Conservation (phyloP, 768 basidiomycete species). For the Pleurotus cornucopiae region DNA sequence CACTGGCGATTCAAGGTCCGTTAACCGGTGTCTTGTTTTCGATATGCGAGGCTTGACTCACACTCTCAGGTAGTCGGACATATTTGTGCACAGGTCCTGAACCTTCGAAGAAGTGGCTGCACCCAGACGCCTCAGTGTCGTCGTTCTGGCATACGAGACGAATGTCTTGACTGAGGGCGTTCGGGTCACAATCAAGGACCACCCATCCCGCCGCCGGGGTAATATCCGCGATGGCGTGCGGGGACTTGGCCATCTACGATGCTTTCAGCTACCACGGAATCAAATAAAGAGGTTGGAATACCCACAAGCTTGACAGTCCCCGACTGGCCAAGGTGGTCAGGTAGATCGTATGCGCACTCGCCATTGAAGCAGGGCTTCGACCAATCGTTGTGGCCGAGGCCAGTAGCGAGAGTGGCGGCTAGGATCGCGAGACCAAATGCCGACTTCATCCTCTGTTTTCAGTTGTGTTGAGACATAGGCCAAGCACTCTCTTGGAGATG, state of each 20-base stretch:
- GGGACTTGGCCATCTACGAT: background rate
- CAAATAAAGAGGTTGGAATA: background rate
- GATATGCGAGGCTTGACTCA: conserved; percentile 20
- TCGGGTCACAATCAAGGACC: conserved; percentile 1
- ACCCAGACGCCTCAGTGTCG: conserved; percentile 23
- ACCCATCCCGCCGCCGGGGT: conserved; percentile 6
- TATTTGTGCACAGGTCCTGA: conserved; percentile 42
- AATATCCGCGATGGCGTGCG: conserved; percentile 3
- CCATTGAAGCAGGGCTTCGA: conserved; percentile 19
- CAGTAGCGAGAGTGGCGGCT: conserved; percentile 1
- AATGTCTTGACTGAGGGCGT: conserved; percentile 5
- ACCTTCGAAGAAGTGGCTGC: conserved; percentile 34
- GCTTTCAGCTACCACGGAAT: background rate
- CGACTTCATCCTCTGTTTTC: conserved; percentile 4
- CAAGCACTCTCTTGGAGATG: too few species aligned
- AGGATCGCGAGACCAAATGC: conserved; percentile 1
- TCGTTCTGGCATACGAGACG: conserved; percentile 6
- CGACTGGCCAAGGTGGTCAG: conserved; percentile 4
- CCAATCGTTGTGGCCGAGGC: conserved; percentile 17
- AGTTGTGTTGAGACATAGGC: too few species aligned
- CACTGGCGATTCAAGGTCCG: conserved; percentile 22
- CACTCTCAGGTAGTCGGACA: conserved; percentile 48
- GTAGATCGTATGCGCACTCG: conserved; percentile 19
- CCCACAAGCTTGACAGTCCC: conserved; percentile 15
- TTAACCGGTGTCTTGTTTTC: background rate